A percentile compares a stretch with the other conserved stretches of the same genome.
Evolutionary conservation across 768 basidiomycete species (phyloP).

Genomic region (Amanita jacksonii): DNA sequence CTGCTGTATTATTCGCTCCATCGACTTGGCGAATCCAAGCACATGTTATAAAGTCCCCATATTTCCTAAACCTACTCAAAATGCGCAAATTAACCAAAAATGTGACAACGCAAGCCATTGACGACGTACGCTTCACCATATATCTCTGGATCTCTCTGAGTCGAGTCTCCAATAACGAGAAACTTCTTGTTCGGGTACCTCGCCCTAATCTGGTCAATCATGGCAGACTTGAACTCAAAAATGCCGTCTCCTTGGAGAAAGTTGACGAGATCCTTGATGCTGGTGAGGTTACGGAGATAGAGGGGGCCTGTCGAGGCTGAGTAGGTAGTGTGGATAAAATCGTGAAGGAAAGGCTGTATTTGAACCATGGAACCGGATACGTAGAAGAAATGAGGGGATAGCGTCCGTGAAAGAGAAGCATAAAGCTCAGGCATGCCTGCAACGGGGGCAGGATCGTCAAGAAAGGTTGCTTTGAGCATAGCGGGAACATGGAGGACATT

Average conservation of each 20-base stretch:
- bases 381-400: conserved; percentile 33
- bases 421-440: conserved; percentile 40
- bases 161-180: conserved; percentile 34
- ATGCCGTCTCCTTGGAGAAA: conserved; percentile 19
- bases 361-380: conserved; percentile 36
- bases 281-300: conserved; percentile 27
- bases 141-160: conserved; percentile 35
- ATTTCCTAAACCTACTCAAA: conserved; percentile 23
- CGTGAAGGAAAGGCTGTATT: conserved; percentile 32
- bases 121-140: conserved; percentile 30
- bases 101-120: background rate
- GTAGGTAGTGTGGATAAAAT: conserved; percentile 29
- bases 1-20: conserved; percentile 30
- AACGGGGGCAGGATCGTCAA: conserved; percentile 30
- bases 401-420: conserved; percentile 23
- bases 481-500: conserved; percentile 27
- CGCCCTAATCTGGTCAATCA: conserved; percentile 28
- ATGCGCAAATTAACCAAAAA: too few species aligned
- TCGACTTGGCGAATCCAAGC: conserved; percentile 37
- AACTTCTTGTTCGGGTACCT: conserved; percentile 36
- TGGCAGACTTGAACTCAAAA: conserved; percentile 25
- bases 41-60: conserved; percentile 26
- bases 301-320: conserved; percentile 28
- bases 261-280: conserved; percentile 21
- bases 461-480: conserved; percentile 25